These are phyloP conservation scores for Pseudonitzschia multistriata DNA, from an alignment of 108 stramenopile species.

Conservation along the genomic window DNA sequence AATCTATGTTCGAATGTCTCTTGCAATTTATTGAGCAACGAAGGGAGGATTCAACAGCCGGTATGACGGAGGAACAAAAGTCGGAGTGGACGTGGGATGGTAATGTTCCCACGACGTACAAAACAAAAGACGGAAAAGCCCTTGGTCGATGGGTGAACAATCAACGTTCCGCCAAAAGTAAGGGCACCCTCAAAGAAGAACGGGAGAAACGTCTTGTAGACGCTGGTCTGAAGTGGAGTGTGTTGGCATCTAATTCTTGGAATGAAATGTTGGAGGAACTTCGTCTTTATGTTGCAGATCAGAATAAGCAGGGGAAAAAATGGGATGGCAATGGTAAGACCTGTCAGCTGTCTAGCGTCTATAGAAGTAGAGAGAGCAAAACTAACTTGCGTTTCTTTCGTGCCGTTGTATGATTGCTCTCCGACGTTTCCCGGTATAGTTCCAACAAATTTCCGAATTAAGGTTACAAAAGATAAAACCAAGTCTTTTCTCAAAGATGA, in stretches of 20 bases:
- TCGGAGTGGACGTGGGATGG: conserved; percentile 84
- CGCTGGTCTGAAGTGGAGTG: conserved; percentile 88
- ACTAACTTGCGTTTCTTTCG: not conserved
- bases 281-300: conserved; percentile 68
- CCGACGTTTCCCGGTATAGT: conserved; percentile 32
- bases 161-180: conserved; percentile 81
- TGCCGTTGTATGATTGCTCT: not conserved
- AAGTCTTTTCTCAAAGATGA: conserved; percentile 28
- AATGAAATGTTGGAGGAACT: conserved; percentile 83
- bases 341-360: not conserved
- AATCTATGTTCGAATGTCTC: conserved; percentile 80
- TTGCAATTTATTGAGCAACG: conserved; percentile 70
- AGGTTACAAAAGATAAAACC: conserved; percentile 34
- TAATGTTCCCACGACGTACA: conserved; percentile 68
- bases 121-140: conserved; percentile 76
- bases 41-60: conserved; percentile 49
- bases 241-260: conserved; percentile 85
- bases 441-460: conserved; percentile 82
- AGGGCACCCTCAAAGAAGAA: conserved; percentile 76
- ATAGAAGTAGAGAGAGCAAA: not conserved
- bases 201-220: conserved; percentile 72
- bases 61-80: conserved; percentile 54
- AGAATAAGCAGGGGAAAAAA: conserved; percentile 47
- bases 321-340: conserved; percentile 53
- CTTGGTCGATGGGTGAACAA: conserved; percentile 89